These are phyloP conservation scores for Solanum paucissectum DNA, from an alignment of 257 asterid species.

Conservation along the genomic window DNA sequence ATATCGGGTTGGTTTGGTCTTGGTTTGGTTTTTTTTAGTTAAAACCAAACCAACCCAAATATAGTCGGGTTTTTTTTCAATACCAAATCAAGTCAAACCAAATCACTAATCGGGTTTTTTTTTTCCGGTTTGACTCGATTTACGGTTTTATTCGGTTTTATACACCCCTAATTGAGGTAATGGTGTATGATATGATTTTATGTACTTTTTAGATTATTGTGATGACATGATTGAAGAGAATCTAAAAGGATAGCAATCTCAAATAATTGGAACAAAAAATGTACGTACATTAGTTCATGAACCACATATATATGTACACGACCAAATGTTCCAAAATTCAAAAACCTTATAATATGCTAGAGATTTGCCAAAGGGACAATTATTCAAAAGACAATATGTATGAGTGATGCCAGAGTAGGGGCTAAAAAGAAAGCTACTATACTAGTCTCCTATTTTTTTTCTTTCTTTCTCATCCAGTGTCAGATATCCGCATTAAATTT, in stretches of 20 bases:
- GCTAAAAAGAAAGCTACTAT: neutral
- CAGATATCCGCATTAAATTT: rapidly evolving
- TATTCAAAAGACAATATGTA: neutral
- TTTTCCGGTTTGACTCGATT: no score
- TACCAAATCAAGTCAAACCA: no score
- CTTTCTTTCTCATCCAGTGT: rapidly evolving
- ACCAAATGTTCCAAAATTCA: neutral
- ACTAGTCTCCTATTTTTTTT: neutral
- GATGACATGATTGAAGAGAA: neutral
- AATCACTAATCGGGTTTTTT: no score
- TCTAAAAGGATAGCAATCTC: neutral
- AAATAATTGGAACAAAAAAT: neutral
- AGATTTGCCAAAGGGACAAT: neutral
- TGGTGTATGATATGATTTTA: neutral
- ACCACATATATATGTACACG: neutral
- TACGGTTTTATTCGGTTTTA: no score
- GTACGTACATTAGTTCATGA: neutral
- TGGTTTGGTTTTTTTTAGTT: no score
- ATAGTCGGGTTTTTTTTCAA: no score
- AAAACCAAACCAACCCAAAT: no score
- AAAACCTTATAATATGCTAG: neutral
- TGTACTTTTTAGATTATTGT: neutral
- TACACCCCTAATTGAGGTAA: neutral
- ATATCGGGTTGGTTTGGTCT: no score
- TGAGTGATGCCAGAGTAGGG: neutral